Evolutionary conservation across 2,329 filamentous ascomycete genomes (phyloP), one percentile per base, ranked within the genome.

Genomic region (Stachybotrys echinatus): DNA sequence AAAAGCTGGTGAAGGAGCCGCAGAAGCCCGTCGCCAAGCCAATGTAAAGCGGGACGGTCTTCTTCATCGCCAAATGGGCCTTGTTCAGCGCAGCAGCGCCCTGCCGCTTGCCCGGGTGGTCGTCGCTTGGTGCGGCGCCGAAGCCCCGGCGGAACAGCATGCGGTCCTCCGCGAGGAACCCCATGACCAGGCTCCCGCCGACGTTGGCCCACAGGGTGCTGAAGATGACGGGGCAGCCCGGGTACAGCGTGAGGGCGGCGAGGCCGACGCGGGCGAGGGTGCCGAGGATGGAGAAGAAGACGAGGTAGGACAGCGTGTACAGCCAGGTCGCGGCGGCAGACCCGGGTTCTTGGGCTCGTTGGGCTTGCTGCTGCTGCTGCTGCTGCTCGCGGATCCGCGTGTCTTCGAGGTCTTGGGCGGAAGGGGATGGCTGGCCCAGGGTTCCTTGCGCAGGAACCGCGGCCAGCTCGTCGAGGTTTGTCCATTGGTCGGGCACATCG

Each of bases 1-100:
- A 95, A 68, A 96, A 96, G 10, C 87, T 92, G 0, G 92, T 96
- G 61, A 94, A 89, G 56, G 88, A 92, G 54, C 92, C 89, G 61
- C 90, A 95, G 66, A 94, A 94, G 12, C 88, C 92, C 0, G 88
- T 95, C 0, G 89, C 82, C 6, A 96, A 80, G 47, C 88, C 92
- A 51, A 95, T 87, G 63, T 95, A 96, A 0, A 96, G 74, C 0
- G 92, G 92, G 23, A 95, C 87, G 0, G 88, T 88, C 72, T 95
- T 95, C 65, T 96, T 96, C 23, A 75, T 70, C 5, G 83, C 74
- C 37, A 78, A 65, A 61, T 88, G 81, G 2, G 75, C 75, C 61
- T 85, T 80, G 58, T 76, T 79, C 5, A 74, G 74, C 3, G 74
- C 70, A 6, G 65, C 64, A 4, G 75, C 56, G 49, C 3, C 27